phyloP scores from a whole-genome alignment of 495 filamentous ascomycete genomes.

The Corynascus novoguineensis region DNA sequence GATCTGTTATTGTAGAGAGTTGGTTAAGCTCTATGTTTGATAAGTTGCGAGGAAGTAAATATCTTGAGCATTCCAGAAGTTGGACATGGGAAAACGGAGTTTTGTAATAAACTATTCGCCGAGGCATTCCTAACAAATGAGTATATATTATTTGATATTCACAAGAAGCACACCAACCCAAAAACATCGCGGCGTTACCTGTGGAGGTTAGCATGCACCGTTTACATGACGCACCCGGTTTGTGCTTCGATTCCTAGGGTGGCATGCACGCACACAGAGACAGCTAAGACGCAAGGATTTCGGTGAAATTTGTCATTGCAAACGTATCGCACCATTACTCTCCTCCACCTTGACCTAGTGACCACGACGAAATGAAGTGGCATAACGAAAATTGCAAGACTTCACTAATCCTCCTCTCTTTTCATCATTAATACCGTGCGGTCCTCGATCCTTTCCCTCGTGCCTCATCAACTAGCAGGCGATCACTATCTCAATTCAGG shows the following conservation, averaged over 20 bases:
- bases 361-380: neutral
- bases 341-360: neutral
- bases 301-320: neutral
- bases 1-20: conserved; percentile 51
- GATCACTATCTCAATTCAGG: neutral
- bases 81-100: no score
- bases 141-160: no score
- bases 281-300: neutral
- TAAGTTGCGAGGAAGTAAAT: no score
- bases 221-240: no score
- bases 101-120: no score
- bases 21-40: neutral
- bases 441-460: neutral
- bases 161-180: no score
- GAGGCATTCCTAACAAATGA: no score
- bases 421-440: neutral
- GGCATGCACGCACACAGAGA: no score
- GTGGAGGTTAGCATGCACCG: no score
- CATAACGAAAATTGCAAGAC: neutral
- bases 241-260: no score
- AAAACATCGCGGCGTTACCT: no score
- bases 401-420: neutral
- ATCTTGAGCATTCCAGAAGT: neutral
- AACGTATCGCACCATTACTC: neutral
- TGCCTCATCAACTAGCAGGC: neutral